Evolutionary conservation across 2,329 filamentous ascomycete genomes (phyloP), one percentile per base, ranked within the genome.

Genomic region (Colletotrichum theobromicola): DNA sequence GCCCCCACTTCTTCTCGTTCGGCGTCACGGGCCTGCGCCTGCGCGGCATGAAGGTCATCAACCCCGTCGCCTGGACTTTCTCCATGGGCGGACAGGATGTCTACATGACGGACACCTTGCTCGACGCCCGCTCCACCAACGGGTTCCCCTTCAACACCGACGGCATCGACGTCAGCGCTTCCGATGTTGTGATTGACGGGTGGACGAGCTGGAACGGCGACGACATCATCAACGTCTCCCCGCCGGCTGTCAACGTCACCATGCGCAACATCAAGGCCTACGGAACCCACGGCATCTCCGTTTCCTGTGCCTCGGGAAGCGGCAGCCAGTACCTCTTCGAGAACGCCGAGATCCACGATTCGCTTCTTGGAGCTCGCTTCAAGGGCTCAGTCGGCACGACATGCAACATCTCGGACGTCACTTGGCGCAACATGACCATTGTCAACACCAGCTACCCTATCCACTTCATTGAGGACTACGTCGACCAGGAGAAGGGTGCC

Each of bases 391-490:
- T 72, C 4, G 70, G 64, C 7, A 72, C 70, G 1, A 72, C 70
- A 9, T 68, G 70, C 35, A 65, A 72, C 24, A 63, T 72, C 28
- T 68, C 57, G 4, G 64, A 72, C 5, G 70, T 72, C 1, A 72
- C 64, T 2, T 72, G 57, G 64, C 55, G 70, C 24, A 72, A 72
- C 64, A 68, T 72, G 24, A 72, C 64, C 42, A 72, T 72, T 15
- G 30, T 34, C n/a, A 57, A 72, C 57, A 72, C 70, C 4, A 13
- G 26, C 24, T 72, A 72, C n/a, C 70, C 70, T 4, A 63, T 72
- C 7, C 64, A 72, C 42, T 72, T 72, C 16, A 72, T 72, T 32
- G 64, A 72, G 42, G n/a, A 72, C 42, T 72, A 72, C 26, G 64
- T 72, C 26, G 70, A 72, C 18, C 70, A 72, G 46, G 64, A 72